Evolutionary conservation across 2,329 filamentous ascomycete genomes (phyloP), one percentile per base, ranked within the genome.

Genomic region (Colletotrichum theobromicola): DNA sequence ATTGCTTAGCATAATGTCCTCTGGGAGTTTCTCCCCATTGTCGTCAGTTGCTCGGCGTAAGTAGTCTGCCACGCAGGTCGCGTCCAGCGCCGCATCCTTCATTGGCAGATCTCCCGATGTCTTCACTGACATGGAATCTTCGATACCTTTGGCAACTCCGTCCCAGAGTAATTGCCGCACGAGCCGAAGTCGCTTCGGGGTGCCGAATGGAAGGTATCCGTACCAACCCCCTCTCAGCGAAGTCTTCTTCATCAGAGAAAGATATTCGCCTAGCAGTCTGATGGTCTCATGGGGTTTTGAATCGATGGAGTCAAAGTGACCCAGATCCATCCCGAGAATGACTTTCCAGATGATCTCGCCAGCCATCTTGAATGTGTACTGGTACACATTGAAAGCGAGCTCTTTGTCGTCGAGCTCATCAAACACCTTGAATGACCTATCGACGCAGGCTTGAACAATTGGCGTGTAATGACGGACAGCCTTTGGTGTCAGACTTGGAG

Each of bases 201-300:
- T 60, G 9, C 70, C 70, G 18, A 73, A 73, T 0, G 70, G 70
- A 7, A 73, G 42, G 18, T 70, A 64, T 1, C 70, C 70, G 15
- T 73, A 73, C 70, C 66, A 73, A 15, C 58, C 70, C 4, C 66
- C 58, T 7, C 66, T 26, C 0, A 73, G 12, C 0, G 66, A 70
- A 0, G 58, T 73, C 28, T 73, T 73, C 5, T 73, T 73, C 70
- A 73, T 70, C 16, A 70, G 34, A 6, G 70, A 73, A 16, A 73
- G 35, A n/a, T 70, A 73, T n/a, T 73, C 66, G 3, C 70, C 70
- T 1, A 70, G 58, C 6, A 70, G 15, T 13, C 58, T 34, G 28
- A 73, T 73, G 4, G 66, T 73, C 21, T 60, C 70, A 2, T 70
- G 70, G 1, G 66, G 66, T 34, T 58, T 70, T 4, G 66, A 32